Base-by-base conservation (phyloP, 23 red algal genomes). In the Cyanidium caldarium region DNA sequence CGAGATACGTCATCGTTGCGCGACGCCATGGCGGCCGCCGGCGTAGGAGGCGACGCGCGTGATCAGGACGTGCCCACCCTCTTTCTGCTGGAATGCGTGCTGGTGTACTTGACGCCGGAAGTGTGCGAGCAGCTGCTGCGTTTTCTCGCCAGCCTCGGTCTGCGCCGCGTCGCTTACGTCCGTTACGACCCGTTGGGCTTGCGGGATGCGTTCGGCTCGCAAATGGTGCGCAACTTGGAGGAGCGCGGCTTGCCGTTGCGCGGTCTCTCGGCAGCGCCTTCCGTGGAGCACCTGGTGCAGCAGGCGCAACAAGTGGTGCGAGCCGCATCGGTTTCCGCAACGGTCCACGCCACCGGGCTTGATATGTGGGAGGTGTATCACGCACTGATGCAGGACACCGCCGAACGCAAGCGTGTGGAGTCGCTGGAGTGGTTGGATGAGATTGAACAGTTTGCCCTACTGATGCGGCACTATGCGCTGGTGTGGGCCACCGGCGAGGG, bases 391-490 rank as follows among this genome's bases (percentile, higher is more conserved):
- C n/a, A 61, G 10, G 51, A 61, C 23, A 5, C 51, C 5, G 19
- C 10, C 13, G 51, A 61, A 28, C 51, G 51, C 7, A 61, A 28
- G n/a, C 7, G 51, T 10, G 5, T 61, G 10, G 51, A 61, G 10
- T 28, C n/a, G 10, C 19, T 61, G 7, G 13, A 28, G 7, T 16
- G 7, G 5, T 28, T 61, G n/a, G 51, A 61, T 61, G 51, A 61
- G 21, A 25, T 21, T 28, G 51, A 61, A 28, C n/a, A 61, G 23
- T 28, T 61, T 16, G 10, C 10, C 13, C 51, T 61, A 7, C 21
- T 61, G 51, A 61, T 61, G 51, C 51, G 23, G 7, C 51, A 61
- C 51, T 61, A 61, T 28, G 51, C n/a, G 21, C 51, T 61, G 13
- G 31, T 61, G 7, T 61, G 51, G 51, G 51, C 31, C n/a, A n/a